Conservation (phyloP, 2,329 filamentous ascomycete species). For the Hymenoscyphus occultus region DNA sequence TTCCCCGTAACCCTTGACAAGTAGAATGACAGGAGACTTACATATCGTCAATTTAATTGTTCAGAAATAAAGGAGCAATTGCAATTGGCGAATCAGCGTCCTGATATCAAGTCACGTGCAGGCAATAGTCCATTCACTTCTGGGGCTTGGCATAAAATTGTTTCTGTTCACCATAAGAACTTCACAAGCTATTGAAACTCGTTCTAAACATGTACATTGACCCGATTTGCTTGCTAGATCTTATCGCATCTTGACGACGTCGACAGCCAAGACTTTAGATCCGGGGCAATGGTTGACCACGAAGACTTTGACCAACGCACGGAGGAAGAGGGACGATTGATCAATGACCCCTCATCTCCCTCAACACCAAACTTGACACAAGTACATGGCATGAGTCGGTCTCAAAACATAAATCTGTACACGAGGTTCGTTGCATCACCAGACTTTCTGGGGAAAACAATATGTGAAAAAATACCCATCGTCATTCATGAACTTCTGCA, state of each 20-base stretch:
- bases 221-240: too few species aligned
- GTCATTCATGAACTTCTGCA: not conserved
- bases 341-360: not conserved
- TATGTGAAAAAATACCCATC: not conserved
- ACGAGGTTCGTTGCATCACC: conserved; percentile 23
- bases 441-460: not conserved
- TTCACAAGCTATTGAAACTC: too few species aligned
- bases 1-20: too few species aligned
- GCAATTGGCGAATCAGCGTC: too few species aligned
- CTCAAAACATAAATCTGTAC: conserved; percentile 44
- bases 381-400: conserved; percentile 31
- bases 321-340: not conserved
- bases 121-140: not conserved
- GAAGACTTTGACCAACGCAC: not conserved
- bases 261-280: not conserved
- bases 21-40: too few species aligned
- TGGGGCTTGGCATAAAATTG: not conserved
- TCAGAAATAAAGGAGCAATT: too few species aligned
- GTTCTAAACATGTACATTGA: too few species aligned
- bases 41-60: too few species aligned
- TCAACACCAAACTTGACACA: conserved; percentile 1
- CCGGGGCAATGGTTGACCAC: not conserved
- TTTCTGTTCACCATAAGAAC: not conserved
- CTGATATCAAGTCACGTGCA: too few species aligned
- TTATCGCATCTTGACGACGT: not conserved